Evolutionary conservation across 768 basidiomycete genomes (phyloP).

Genomic region (Boletus pseudopeckii): DNA sequence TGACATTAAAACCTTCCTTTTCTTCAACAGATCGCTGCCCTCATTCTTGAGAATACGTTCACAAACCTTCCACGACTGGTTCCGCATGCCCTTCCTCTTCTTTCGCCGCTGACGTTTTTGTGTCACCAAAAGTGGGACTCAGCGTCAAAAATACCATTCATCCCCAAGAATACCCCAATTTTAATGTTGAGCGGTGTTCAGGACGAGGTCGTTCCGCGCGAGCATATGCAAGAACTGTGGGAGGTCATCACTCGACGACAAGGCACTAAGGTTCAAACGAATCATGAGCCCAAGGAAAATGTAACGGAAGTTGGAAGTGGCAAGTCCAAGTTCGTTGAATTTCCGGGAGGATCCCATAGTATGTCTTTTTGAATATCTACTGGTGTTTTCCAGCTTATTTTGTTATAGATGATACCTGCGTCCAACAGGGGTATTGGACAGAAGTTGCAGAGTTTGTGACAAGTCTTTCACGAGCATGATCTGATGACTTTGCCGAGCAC

Average conservation of each 20-base stretch:
- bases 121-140: constrained; percentile 91
- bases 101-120: constrained; percentile 71
- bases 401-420: constrained; percentile 49
- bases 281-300: constrained; percentile 28
- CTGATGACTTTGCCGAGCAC: neutral
- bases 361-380: constrained; percentile 10
- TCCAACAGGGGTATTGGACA: constrained; percentile 53
- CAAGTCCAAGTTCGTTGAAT: constrained; percentile 54
- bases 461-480: constrained; percentile 18
- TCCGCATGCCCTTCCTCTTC: constrained; percentile 72
- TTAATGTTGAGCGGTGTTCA: constrained; percentile 73
- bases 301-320: constrained; percentile 48
- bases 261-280: constrained; percentile 29
- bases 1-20: neutral
- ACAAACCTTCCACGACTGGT: constrained; percentile 78
- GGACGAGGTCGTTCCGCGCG: constrained; percentile 53
- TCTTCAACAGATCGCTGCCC: constrained; percentile 56
- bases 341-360: constrained; percentile 57
- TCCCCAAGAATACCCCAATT: constrained; percentile 66
- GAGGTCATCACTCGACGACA: constrained; percentile 51
- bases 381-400: neutral
- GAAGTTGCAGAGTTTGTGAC: constrained; percentile 48
- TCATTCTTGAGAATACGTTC: constrained; percentile 94
- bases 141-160: constrained; percentile 55
- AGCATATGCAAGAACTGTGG: constrained; percentile 65